phyloP scores from a whole-genome alignment of 192 early-diverging fungal genomes.

The Backusella circina region DNA sequence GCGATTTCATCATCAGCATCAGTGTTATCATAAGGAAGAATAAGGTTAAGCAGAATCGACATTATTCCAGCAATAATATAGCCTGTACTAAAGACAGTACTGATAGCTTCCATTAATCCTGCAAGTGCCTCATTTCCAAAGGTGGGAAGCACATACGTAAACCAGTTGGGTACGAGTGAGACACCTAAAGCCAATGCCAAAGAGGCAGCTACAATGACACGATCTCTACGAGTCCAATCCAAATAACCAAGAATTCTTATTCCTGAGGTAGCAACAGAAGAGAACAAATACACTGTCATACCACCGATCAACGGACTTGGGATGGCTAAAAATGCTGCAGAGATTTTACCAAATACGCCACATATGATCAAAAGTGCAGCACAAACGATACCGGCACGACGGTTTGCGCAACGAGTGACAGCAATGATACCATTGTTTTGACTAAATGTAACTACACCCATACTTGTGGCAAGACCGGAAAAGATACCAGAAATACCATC shows the following conservation, averaged over 20 bases:
- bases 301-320: conserved; percentile 52
- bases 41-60: conserved; percentile 37
- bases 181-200: conserved; percentile 49
- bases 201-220: conserved; percentile 48
- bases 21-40: conserved; percentile 31
- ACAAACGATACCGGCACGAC: conserved; percentile 50
- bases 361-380: conserved; percentile 49
- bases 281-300: conserved; percentile 54
- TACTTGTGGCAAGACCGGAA: conserved; percentile 44
- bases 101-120: conserved; percentile 42
- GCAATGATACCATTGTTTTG: conserved; percentile 60
- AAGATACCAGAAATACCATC: conserved; percentile 45
- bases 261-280: conserved; percentile 54
- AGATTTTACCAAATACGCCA: conserved; percentile 53
- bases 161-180: conserved; percentile 45
- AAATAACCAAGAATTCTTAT: conserved; percentile 50
- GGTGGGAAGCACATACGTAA: conserved; percentile 39
- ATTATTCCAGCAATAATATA: conserved; percentile 45
- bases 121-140: conserved; percentile 37
- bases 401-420: conserved; percentile 52
- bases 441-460: conserved; percentile 52
- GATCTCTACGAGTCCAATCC: conserved; percentile 53
- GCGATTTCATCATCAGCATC: not conserved
- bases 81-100: conserved; percentile 45
- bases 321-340: conserved; percentile 43